A percentile compares a stretch with the other conserved stretches of the same genome.
Evolutionary conservation across 805 yeast species (phyloP).

Genomic region (Cyberlindnera galapagoensis): DNA sequence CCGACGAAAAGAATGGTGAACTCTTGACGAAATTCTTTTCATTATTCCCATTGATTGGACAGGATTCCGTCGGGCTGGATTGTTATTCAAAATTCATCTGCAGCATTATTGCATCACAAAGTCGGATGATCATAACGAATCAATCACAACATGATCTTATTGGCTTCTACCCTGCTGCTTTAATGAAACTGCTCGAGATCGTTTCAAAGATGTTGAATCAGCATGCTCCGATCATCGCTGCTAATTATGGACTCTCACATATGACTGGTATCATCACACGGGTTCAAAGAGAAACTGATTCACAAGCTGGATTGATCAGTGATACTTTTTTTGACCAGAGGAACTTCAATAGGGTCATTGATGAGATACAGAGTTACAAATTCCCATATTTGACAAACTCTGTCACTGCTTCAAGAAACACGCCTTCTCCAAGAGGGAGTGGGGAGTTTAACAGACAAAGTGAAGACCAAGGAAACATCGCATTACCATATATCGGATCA

Average conservation of each 20-base stretch:
- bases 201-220: constrained; percentile 80
- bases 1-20: constrained; percentile 56
- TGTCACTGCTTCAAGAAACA: constrained; percentile 6
- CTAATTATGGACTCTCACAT: constrained; percentile 59
- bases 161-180: constrained; percentile 53
- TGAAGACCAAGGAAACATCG: constrained; percentile 35
- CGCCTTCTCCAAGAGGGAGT: constrained; percentile 21
- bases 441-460: constrained; percentile 25
- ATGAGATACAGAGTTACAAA: constrained; percentile 49
- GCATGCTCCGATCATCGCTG: constrained; percentile 72
- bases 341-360: constrained; percentile 46
- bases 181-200: constrained; percentile 71
- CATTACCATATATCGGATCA: constrained; percentile 63
- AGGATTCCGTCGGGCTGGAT: constrained; percentile 62
- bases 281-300: constrained; percentile 82
- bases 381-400: constrained; percentile 33
- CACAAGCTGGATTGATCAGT: constrained; percentile 84
- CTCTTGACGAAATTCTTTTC: constrained; percentile 74
- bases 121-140: constrained; percentile 54
- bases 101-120: constrained; percentile 72
- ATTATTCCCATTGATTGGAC: constrained; percentile 79
- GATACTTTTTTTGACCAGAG: constrained; percentile 81
- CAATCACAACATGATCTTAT: constrained; percentile 34
- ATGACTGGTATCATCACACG: constrained; percentile 62
- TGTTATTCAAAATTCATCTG: constrained; percentile 85